phyloP scores from a whole-genome alignment of 768 basidiomycete genomes.

The Pleurotus giganteus region DNA sequence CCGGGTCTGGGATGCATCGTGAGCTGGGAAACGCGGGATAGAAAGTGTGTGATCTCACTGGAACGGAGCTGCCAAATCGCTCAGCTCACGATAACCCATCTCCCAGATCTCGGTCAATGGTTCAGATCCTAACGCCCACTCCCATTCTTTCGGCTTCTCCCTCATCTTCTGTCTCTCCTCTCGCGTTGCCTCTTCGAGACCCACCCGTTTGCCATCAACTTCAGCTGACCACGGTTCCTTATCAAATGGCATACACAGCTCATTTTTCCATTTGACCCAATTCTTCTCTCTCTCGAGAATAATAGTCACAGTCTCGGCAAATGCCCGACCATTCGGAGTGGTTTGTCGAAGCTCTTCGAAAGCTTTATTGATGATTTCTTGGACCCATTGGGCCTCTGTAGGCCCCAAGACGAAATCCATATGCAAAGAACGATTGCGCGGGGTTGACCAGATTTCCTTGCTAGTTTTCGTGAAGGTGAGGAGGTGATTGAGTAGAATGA shows the following conservation, averaged over 20 bases:
- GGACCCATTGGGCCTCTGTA: slow-evolving; percentile 71
- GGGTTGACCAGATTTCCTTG: slow-evolving; percentile 57
- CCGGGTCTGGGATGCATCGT: slow-evolving; percentile 50
- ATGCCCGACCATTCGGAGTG: slow-evolving; percentile 71
- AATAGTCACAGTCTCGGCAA: slow-evolving; percentile 68
- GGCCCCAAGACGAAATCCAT: slow-evolving; percentile 79
- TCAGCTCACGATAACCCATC: slow-evolving; percentile 68
- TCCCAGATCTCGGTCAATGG: slow-evolving; percentile 81
- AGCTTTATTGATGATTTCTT: slow-evolving; percentile 61
- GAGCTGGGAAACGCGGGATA: slow-evolving; percentile 7
- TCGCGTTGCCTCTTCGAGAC: slow-evolving; percentile 62
- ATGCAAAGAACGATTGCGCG: slow-evolving; percentile 76
- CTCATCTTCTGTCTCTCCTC: slow-evolving; percentile 51
- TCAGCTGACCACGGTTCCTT: slow-evolving; percentile 60
- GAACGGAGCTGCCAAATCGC: slow-evolving; percentile 64
- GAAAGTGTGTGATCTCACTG: slow-evolving; percentile 40
- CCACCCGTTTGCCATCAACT: slow-evolving; percentile 46
- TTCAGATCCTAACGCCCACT: slow-evolving; percentile 63
- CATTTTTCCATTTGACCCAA: slow-evolving; percentile 91
- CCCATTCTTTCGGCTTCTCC: slow-evolving; percentile 59
- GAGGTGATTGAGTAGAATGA: slow-evolving; percentile 76
- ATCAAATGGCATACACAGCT: slow-evolving; percentile 77
- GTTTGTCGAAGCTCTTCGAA: slow-evolving; percentile 68
- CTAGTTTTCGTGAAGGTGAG: slow-evolving; percentile 68
- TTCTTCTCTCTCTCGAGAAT: slow-evolving; percentile 84